These are phyloP conservation scores for Coffea humblotiana DNA, from an alignment of 305 asterid species.

Conservation along the genomic window DNA sequence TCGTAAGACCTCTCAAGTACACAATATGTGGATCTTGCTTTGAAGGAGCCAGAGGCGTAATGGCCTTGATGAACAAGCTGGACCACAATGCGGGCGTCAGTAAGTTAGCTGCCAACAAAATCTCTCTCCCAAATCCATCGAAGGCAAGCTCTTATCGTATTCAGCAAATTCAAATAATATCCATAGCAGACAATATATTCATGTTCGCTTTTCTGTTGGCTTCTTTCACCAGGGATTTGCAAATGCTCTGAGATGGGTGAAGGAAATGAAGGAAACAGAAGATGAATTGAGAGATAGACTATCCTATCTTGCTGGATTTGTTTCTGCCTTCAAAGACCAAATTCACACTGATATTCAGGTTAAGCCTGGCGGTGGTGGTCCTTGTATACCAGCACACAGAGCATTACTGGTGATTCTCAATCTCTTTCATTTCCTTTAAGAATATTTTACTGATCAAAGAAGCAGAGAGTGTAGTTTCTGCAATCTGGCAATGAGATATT, in stretches of 20 bases:
- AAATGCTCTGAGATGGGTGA: conserved; percentile 67
- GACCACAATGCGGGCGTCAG: conserved; percentile 37
- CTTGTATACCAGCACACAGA: conserved; percentile 67
- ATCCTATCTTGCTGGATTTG: conserved; percentile 50
- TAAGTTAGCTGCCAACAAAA: conserved; percentile 17
- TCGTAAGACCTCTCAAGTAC: conserved; percentile 73
- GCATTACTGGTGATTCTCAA: conserved; percentile 54
- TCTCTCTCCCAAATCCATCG: conserved; percentile 47
- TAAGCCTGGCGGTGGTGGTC: conserved; percentile 59
- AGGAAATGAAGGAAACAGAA: conserved; percentile 73
- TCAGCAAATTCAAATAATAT: background rate
- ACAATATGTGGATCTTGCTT: conserved; percentile 77
- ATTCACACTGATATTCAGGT: conserved; percentile 68
- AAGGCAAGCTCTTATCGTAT: background rate
- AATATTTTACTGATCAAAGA: background rate
- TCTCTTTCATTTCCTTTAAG: background rate
- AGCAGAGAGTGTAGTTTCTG: background rate
- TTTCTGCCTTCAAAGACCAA: conserved; percentile 50
- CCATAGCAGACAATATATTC: background rate
- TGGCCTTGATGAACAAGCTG: conserved; percentile 50
- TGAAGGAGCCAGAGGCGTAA: conserved; percentile 70
- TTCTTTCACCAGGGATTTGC: conserved; percentile 54
- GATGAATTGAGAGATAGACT: conserved; percentile 55
- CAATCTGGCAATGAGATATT: background rate
- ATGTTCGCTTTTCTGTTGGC: background rate